Base-by-base conservation (phyloP, 805 yeast species). In the Limtongia smithiae region DNA sequence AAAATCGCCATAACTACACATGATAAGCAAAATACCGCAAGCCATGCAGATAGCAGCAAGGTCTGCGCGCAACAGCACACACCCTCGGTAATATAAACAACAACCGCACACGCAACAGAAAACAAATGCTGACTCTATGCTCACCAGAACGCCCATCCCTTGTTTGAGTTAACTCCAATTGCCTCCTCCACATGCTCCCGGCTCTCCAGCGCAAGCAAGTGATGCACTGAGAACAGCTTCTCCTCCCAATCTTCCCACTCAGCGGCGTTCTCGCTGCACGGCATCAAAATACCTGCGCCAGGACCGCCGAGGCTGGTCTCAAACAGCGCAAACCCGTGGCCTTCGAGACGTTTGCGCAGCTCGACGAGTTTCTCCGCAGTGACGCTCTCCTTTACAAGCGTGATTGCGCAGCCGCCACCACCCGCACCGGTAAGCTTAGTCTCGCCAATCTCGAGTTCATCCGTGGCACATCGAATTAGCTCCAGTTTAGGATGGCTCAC, bases 341-440 rank as follows among this genome's bases (percentile, higher is more conserved):
- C 73, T 3, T 68, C 63, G 9, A 70, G 65, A 31, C 74, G 59
- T 17, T 58, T 61, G 14, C 61, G 57, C 30, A 69, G 62, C 21
- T 67, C 66, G 1, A 62, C 60, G 6, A 77, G 64, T 15, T 62
- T 62, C 3, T 63, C 66, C 17, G 66, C 71, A 0, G 60, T 59
- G 1, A 65, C 68, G 2, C 70, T 72, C 35, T 76, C 80, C 15
- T 60, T 58, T 14, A 90, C 72, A 33, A 93, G 68, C 0, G 97
- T 93, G 48, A 93, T 83, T 9, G 97, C 95, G 72, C 98, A 93
- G 1, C 98, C 98, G 43, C 98, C 98, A 18, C 98, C 98, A 31
- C 98, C 98, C 0, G 98, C 98, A 36, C 98, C 98, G 0, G 98
- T 93, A 46, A 93, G 75, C 66, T 93, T 93, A 0, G 98, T 91